Evolutionary conservation across 352 stramenopile species (phyloP), one percentile per base, ranked within the genome.

Genomic region (Plasmopara muralis): DNA sequence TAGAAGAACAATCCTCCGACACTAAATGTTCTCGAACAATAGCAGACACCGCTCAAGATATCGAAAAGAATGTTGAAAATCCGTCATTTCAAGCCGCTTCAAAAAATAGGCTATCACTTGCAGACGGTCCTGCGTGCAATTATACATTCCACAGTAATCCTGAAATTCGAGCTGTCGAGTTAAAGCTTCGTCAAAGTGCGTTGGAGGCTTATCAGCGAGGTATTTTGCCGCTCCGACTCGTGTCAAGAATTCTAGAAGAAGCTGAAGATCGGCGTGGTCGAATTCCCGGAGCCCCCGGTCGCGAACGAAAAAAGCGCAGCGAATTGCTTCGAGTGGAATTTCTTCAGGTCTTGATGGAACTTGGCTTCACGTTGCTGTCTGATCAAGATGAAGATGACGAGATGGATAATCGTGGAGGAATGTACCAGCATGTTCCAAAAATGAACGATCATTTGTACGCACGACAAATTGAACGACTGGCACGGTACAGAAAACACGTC

Each of bases 301-400:
- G 33, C 28, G 28, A 50, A 25, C 47, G 50, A 5, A 56, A 60
- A 34, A 62, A 55, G 29, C 56, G 74, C 34, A 54, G 64, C 14
- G 68, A 86, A 41, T 47, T 97, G 14, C 55, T 88, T 0, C 79
- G 89, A 8, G 82, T 92, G 14, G 87, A 97, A 53, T 96, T 97
- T 65, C 65, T 97, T 16, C 83, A 97, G 58, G 66, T 96, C n/a
- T 67, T 97, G 29, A 96, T 97, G 87, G 85, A 97, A 53, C 62
- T 97, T 15, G 90, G 90, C 1, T 86, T 97, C 43, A 88, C 71
- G 25, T 50, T 97, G 2, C 55, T 96, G 1, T 80, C 71, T 0
- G 62, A 86, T 45, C 31, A 38, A 9, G 38, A 55, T 14, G 53
- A 67, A 8, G 46, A 64, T 0, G 72, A 82, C 9, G 54, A 77